These are phyloP conservation scores for Candida dubliniensis DNA, from an alignment of 1,139 yeast species.

Conservation along the genomic window DNA sequence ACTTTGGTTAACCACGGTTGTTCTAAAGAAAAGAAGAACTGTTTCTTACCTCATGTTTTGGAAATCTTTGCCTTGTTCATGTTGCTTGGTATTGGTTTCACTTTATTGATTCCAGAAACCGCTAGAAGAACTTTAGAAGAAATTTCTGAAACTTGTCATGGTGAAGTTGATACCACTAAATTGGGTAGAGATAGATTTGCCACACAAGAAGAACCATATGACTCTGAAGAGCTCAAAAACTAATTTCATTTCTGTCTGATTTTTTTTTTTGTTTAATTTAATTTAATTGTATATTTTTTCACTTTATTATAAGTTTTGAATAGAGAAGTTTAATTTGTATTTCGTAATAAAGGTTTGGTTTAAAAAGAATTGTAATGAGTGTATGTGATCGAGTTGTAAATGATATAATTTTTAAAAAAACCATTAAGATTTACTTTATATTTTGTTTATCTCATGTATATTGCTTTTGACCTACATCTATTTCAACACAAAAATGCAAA, in stretches of 20 bases:
- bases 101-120: slow-evolving; percentile 82
- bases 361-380: too few relatives aligned
- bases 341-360: too few relatives aligned
- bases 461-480: too few relatives aligned
- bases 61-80: slow-evolving; percentile 89
- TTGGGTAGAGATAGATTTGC: slow-evolving; percentile 37
- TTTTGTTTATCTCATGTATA: too few relatives aligned
- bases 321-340: too few relatives aligned
- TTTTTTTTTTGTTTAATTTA: too few relatives aligned
- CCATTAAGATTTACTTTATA: too few relatives aligned
- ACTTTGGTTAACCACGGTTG: slow-evolving; percentile 79
- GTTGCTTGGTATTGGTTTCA: slow-evolving; percentile 68
- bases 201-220: slow-evolving; percentile 28
- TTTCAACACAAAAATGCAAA: too few relatives aligned
- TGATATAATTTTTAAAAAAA: too few relatives aligned
- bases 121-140: slow-evolving; percentile 86
- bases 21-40: slow-evolving; percentile 55
- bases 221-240: slow-evolving; percentile 10
- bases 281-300: too few relatives aligned
- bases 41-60: slow-evolving; percentile 90
- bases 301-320: too few relatives aligned
- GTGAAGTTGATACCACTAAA: slow-evolving; percentile 59
- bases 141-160: slow-evolving; percentile 74
- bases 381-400: too few relatives aligned
- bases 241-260: not conserved